phyloP scores from a whole-genome alignment of 306 rosid species.

The Alnus glutinosa region DNA sequence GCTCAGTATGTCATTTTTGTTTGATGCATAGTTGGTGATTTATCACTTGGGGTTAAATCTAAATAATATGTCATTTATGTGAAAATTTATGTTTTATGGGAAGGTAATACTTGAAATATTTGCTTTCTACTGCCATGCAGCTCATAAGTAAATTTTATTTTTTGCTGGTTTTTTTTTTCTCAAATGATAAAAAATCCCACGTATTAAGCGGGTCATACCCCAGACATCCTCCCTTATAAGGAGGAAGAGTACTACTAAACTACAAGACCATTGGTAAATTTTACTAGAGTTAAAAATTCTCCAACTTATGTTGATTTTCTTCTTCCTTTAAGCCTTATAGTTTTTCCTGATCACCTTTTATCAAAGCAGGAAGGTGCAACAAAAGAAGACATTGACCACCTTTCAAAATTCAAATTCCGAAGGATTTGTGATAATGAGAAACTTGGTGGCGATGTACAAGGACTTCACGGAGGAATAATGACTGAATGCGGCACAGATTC shows the following conservation, averaged over 20 bases:
- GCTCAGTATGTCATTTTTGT: neutral
- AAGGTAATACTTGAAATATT: too few species aligned
- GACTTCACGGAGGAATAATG: slow-evolving; percentile 79
- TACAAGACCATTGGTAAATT: neutral
- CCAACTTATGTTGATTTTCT: neutral
- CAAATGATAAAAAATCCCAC: too few species aligned
- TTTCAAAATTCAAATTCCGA: slow-evolving; percentile 75
- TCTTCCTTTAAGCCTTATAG: neutral
- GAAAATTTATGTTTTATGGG: too few species aligned
- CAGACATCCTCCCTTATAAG: too few species aligned
- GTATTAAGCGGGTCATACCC: too few species aligned
- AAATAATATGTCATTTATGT: too few species aligned
- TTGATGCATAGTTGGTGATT: too few species aligned
- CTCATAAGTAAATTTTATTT: too few species aligned
- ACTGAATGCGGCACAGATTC: slow-evolving; percentile 73
- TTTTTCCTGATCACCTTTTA: slow-evolving; percentile 10
- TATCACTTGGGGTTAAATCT: too few species aligned
- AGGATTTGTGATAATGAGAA: slow-evolving; percentile 53
- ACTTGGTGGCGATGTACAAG: slow-evolving; percentile 45
- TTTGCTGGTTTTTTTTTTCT: too few species aligned
- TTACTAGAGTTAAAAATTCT: neutral
- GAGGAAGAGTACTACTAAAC: neutral
- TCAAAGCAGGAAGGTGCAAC: slow-evolving; percentile 91
- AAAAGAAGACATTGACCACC: slow-evolving; percentile 86
- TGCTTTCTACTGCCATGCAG: too few species aligned